Evolutionary conservation across 2,329 filamentous ascomycete genomes (phyloP), one percentile per base, ranked within the genome.

Genomic region (Stachybotrys chlorohalonatus): DNA sequence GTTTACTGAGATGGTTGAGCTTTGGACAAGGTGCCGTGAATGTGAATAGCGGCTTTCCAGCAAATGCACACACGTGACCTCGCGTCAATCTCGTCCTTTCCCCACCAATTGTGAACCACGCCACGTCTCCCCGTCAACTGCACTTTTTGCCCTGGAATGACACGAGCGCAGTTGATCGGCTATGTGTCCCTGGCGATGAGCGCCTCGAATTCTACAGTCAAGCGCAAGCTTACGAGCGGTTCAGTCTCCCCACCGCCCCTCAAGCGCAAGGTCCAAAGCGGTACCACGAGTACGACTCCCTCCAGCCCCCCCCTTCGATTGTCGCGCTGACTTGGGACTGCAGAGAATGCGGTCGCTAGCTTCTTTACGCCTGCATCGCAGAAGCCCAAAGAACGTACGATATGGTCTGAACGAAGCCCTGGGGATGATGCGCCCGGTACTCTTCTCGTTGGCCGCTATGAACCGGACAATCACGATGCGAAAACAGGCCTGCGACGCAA

Each of bases 311-410:
- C 16, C 13, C n/a, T n/a, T n/a, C 7, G 24, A 53, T 8, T 16
- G 17, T 30, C 24, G 17, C 47, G 13, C 53, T 45, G 42, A 51
- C 39, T 8, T 57, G 49, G 46, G 31, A 11, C 5, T 59, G 5
- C 32, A 89, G 86, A 84, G 67, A 83, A 72, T 56, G 83, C 87
- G 1, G 83, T 95, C 1, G 81, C 88, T 17, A 90, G 81, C 53
- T 97, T 97, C 75, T 97, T 97, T 71, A 95, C 86, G 0, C 92
- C 92, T 0, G 68, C 80, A 0, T 96, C 91, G 0, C 83, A 96
- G 68, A 96, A 95, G 68, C 84, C 87, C 36, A 89, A 89, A 13
- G 86, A 92, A 52, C 82, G 81, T 55, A 83, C 89, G 52, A 75
- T 71, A 9, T 97, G 94, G 90, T 69, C 77, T 76, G 71, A 87